These are phyloP conservation scores for Cladosporium halotolerans DNA, from an alignment of 2,329 filamentous ascomycete species.

Conservation along the genomic window DNA sequence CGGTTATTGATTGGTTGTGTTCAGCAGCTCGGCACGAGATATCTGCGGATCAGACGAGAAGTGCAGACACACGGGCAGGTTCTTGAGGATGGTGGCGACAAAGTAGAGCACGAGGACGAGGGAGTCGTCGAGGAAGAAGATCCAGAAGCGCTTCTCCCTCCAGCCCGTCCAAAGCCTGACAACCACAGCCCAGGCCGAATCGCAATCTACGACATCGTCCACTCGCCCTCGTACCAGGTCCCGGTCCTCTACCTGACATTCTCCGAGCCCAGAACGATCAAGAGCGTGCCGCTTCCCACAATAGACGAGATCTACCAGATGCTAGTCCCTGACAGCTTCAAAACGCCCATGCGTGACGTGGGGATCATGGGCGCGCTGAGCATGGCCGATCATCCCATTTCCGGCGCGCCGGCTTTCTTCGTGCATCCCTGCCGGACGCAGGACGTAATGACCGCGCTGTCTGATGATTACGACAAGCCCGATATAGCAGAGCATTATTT, in stretches of 20 bases:
- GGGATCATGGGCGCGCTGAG: constrained; percentile 31
- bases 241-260: constrained; percentile 39
- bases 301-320: constrained; percentile 31
- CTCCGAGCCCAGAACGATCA: constrained; percentile 14
- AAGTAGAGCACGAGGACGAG: not conserved
- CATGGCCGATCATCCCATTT: constrained; percentile 67
- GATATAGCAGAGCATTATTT: constrained; percentile 59
- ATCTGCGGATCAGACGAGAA: not conserved
- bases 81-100: not conserved
- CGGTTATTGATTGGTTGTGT: too few relatives aligned
- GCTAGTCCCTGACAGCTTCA: constrained; percentile 32
- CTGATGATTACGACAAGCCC: constrained; percentile 16
- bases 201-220: constrained; percentile 34
- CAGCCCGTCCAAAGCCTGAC: too few relatives aligned
- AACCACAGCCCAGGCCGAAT: not conserved
- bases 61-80: not conserved
- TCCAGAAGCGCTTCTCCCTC: not conserved
- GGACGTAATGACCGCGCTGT: constrained; percentile 61
- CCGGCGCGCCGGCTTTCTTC: constrained; percentile 74
- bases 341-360: constrained; percentile 27
- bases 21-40: not conserved
- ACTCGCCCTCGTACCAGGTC: constrained; percentile 40
- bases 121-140: not conserved
- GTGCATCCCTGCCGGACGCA: constrained; percentile 88
- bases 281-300: not conserved